phyloP scores from a whole-genome alignment of 78 protist genomes.

The Cavenderia fasciculata region DNA sequence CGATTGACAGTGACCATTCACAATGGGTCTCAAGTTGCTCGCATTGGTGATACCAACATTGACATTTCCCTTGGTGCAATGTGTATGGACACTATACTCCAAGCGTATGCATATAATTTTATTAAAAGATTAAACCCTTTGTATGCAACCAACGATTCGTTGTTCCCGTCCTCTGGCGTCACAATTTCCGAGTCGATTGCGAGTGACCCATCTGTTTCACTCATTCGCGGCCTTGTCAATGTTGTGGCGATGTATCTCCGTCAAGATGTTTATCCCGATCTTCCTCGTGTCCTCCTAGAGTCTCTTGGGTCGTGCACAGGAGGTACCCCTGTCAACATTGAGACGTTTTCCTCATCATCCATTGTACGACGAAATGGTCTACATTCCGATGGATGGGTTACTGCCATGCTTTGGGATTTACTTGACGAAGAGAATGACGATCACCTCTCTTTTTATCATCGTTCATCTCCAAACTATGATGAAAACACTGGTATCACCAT shows the following conservation, averaged over 20 bases:
- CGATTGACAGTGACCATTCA: too few relatives aligned
- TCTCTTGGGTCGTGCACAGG: background rate
- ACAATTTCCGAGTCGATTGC: too few relatives aligned
- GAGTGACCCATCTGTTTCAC: background rate
- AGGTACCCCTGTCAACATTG: background rate
- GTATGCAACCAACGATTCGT: too few relatives aligned
- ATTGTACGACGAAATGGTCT: background rate
- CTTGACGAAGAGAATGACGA: conserved; percentile 11
- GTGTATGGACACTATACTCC: too few relatives aligned
- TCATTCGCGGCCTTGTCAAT: background rate
- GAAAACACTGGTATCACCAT: background rate
- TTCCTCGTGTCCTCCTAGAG: background rate
- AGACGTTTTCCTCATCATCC: background rate
- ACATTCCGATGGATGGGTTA: background rate
- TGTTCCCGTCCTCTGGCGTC: too few relatives aligned
- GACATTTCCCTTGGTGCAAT: too few relatives aligned
- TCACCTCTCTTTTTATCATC: background rate
- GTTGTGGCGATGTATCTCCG: background rate
- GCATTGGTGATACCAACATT: too few relatives aligned
- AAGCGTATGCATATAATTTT: too few relatives aligned
- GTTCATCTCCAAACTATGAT: background rate
- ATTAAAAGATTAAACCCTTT: too few relatives aligned
- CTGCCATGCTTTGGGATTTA: conserved; percentile 19
- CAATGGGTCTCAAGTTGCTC: too few relatives aligned
- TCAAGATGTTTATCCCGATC: background rate